Conservation (phyloP, 768 basidiomycete genomes). For the Boletellus sp. region DNA sequence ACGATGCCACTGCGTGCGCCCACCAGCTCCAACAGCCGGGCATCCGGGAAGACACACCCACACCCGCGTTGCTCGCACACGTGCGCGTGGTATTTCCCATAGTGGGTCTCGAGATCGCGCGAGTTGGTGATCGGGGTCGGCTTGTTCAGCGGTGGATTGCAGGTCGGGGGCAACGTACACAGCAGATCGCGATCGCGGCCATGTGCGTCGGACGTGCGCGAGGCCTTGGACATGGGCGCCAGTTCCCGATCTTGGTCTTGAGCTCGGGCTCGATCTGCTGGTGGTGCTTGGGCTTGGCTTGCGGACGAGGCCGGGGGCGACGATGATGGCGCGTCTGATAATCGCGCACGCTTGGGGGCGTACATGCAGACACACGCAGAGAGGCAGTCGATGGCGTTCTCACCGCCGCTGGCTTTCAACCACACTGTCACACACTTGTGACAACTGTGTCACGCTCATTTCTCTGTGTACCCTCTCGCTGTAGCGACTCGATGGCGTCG, state of each 20-base stretch:
- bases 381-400: background rate
- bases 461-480: no score
- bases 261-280: background rate
- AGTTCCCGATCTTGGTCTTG: conserved; percentile 17
- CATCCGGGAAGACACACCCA: conserved; percentile 82
- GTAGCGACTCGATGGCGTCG: conserved; percentile 46
- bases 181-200: conserved; percentile 41
- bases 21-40: conserved; percentile 73
- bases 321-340: conserved; percentile 34
- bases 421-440: conserved; percentile 12
- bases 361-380: conserved; percentile 12
- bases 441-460: conserved; percentile 10
- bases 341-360: conserved; percentile 31
- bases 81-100: conserved; percentile 79
- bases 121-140: conserved; percentile 64
- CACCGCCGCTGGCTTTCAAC: conserved; percentile 21
- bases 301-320: conserved; percentile 12
- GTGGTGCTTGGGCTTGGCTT: background rate
- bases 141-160: conserved; percentile 49
- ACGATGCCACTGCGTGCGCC: conserved; percentile 28
- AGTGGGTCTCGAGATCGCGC: conserved; percentile 76
- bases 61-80: conserved; percentile 71
- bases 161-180: conserved; percentile 82
- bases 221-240: conserved; percentile 32
- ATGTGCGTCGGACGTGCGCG: conserved; percentile 26